A percentile compares a stretch with the other conserved stretches of the same genome.
Conservation (phyloP, 345 rosid genomes). For the Draba incana region DNA sequence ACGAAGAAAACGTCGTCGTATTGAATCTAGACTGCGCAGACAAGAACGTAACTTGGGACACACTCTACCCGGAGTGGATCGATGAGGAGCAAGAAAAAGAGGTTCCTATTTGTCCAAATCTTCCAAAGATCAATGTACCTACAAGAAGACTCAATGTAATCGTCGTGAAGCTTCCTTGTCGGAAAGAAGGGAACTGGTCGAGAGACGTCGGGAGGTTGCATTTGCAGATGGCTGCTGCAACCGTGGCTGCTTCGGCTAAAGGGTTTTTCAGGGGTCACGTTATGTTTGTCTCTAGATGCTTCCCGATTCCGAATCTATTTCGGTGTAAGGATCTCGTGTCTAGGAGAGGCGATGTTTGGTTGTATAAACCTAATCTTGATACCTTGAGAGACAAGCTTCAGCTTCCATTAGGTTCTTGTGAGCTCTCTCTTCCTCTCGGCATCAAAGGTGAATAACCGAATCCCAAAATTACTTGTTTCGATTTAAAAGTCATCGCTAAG, state of each 20-base stretch:
- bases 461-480: background rate
- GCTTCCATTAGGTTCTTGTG: constrained; percentile 93
- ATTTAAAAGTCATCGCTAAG: background rate
- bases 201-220: constrained; percentile 88
- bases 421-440: constrained; percentile 84
- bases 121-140: constrained; percentile 69
- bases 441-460: constrained; percentile 54
- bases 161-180: constrained; percentile 91
- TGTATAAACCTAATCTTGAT: constrained; percentile 71
- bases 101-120: constrained; percentile 70
- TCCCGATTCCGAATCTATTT: constrained; percentile 84
- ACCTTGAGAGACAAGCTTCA: constrained; percentile 68
- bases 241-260: constrained; percentile 66
- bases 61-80: constrained; percentile 93
- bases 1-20: constrained; percentile 33
- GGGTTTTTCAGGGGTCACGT: constrained; percentile 74
- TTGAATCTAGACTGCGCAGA: constrained; percentile 55
- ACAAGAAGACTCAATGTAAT: constrained; percentile 71
- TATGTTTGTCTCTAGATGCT: constrained; percentile 66
- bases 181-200: constrained; percentile 85
- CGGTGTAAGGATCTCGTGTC: constrained; percentile 72
- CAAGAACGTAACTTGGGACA: constrained; percentile 73
- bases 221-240: constrained; percentile 84
- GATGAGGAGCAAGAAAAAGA: constrained; percentile 94
- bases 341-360: constrained; percentile 65